Percentiles rank a stretch among this genome's conserved stretches.
Conservation (phyloP, 1,139 yeast genomes). For the Blastobotrys indianensis region DNA sequence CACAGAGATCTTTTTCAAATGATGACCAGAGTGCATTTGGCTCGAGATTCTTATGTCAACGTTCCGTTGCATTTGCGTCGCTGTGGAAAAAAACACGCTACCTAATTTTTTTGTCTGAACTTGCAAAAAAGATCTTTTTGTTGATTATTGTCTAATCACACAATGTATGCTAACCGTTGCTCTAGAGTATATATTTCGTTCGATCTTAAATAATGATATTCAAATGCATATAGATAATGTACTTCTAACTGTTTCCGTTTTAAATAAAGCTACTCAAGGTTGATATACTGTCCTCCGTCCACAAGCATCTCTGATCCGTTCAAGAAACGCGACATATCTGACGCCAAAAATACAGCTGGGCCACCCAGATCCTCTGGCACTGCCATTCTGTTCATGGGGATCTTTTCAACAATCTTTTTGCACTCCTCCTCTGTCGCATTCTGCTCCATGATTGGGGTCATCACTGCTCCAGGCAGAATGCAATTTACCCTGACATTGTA, state of each 20-base stretch:
- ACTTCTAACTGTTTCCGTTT: no score
- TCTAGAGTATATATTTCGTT: no score
- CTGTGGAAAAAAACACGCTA: conserved; percentile 92
- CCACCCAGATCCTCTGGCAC: conserved; percentile 43
- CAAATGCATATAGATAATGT: no score
- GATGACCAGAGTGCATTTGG: conserved; percentile 96
- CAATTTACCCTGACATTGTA: conserved; percentile 34
- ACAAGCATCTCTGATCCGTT: conserved; percentile 44
- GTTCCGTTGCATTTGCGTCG: conserved; percentile 44
- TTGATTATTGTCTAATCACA: background rate
- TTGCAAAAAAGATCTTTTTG: background rate
- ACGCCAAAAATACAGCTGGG: conserved; percentile 43
- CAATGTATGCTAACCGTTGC: no score
- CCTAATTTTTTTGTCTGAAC: conserved; percentile 45
- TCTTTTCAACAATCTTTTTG: conserved; percentile 31
- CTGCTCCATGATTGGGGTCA: conserved; percentile 40
- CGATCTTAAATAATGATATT: no score
- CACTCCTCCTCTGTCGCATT: conserved; percentile 39
- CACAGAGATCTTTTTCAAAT: conserved; percentile 28
- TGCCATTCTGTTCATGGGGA: conserved; percentile 45
- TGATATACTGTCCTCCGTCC: conserved; percentile 45
- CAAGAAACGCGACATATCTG: conserved; percentile 40
- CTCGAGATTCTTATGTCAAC: conserved; percentile 58
- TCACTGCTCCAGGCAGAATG: conserved; percentile 42
- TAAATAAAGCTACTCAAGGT: conserved; percentile 34